Evolutionary conservation across 192 early-diverging fungal genomes (phyloP), one percentile per base, ranked within the genome.

Genomic region (Dispira parvispora): DNA sequence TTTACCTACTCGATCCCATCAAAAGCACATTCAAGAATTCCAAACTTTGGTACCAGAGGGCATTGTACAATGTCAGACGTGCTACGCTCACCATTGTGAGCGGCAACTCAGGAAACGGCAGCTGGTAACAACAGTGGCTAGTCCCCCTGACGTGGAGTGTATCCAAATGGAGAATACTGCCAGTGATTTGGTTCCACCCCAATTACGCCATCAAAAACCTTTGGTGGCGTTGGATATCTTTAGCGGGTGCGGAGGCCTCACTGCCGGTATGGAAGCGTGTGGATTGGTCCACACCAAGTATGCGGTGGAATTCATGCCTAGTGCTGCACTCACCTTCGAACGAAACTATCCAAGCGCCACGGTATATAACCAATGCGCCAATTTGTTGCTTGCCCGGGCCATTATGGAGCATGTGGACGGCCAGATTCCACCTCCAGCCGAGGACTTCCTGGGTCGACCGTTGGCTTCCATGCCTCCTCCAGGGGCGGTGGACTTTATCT

Each of bases 161-260:
- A 16, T 49, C 18, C 21, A 16, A 9, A 5, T 49, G 47, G 4
- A 2, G 21, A 16, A 27, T 28, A 38, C 57, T 13, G 14, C 10
- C 10, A 3, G 54, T 14, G 13, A 23, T 20, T 14, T 4, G 13
- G 10, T 56, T 56, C 57, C 57, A 18, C 12, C 12, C 14, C 13
- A 28, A 5, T n/a, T 60, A 2, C 6, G 21, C 8, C 32, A 14
- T 1, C 32, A 28, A 28, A 64, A 66, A 43, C 67, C 63, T 13
- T 71, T 86, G 28, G 65, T 68, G 8, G 82, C 82, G 2, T 64
- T 87, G 38, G 85, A 87, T 64, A 69, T 87, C 49, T 87, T 87
- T 62, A 77, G 81, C 6, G 85, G 85, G 10, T 85, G 84, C 64
- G 85, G 85, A 14, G 85, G 85, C 8, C 63, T 87, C 38, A 84